Base-by-base conservation (phyloP, 2,329 filamentous ascomycete genomes). In the Talaromyces sp. region DNA sequence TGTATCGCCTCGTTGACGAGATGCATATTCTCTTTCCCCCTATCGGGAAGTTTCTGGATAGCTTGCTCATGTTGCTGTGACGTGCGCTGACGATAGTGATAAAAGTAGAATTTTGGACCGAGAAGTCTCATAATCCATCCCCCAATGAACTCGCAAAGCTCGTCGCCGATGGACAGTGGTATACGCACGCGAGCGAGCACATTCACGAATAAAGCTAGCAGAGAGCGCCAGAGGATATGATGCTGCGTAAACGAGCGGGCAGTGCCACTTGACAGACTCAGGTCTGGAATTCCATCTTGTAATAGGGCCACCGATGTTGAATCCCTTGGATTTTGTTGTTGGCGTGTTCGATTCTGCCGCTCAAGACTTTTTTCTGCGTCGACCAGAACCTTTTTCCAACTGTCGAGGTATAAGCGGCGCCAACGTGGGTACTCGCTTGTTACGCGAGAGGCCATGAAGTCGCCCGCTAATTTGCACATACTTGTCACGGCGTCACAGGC, bases 381-480 rank as follows among this genome's bases (percentile, higher is more conserved):
- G 12, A 71, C 66, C 5, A 70, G 68, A 9, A 78, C 76, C 54
- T 70, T 72, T 21, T 71, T 67, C 77, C 76, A 79, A 18, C 67
- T 71, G 2, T 70, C 70, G 5, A 66, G 69, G 69, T 80, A 81
- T 1, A 81, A 67, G 7, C 72, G 72, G 42, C 76, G 72, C 73
- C 79, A 76, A 56, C 76, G 74, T 1, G 76, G 69, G 63, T 78
- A 97, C 63, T 92, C 87, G 4, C 84, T 85, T 72, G 89, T 86
- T 65, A 97, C 85, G 6, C 95, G 82, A 0, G 85, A 86, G 37
- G 83, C 81, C 76, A 98, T 85, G 71, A 99, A 99, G 65, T 92
- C 87, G 0, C 92, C 91, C 0, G 91, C 91, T 54, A 85, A 80
- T 62, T 80, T 78, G 71, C 91, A 96, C 62, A 97, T 82, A 11